Evolutionary conservation across 352 stramenopile species (phyloP).

Genomic region (Phytophthora cajani): DNA sequence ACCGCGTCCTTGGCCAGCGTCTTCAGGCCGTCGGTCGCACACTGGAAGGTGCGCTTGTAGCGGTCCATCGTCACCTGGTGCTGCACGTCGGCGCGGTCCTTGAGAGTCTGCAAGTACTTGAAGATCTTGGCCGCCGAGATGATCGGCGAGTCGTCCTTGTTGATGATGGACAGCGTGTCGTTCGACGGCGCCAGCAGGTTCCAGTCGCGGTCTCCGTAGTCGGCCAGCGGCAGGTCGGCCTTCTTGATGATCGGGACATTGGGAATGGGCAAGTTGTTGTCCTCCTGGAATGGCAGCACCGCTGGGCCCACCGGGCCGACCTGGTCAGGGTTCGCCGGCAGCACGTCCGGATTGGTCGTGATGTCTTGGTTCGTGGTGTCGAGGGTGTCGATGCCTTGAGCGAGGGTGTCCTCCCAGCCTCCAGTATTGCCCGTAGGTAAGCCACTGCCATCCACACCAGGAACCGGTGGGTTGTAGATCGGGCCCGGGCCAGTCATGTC

Average conservation of each 20-base stretch:
- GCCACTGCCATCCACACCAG: background rate
- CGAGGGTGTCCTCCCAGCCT: background rate
- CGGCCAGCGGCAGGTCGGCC: constrained; percentile 22
- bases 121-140: constrained; percentile 45
- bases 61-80: constrained; percentile 34
- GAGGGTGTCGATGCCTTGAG: background rate
- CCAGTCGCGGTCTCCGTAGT: constrained; percentile 37
- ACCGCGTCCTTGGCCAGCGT: constrained; percentile 39
- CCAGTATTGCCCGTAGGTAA: background rate
- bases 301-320: background rate
- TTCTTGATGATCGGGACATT: constrained; percentile 25
- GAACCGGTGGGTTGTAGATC: background rate
- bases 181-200: constrained; percentile 45
- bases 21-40: constrained; percentile 33
- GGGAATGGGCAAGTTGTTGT: constrained; percentile 12
- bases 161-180: constrained; percentile 36
- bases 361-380: background rate
- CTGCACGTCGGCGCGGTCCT: constrained; percentile 31
- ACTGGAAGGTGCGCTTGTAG: constrained; percentile 44
- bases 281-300: constrained; percentile 7
- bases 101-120: constrained; percentile 35
- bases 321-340: background rate
- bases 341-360: background rate
- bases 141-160: constrained; percentile 32
- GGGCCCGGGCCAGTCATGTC: no score